Percentiles rank a stretch among this genome's conserved stretches.
phyloP scores from a whole-genome alignment of 31 red algal species.

The Odonthalia washingtoniensis region DNA sequence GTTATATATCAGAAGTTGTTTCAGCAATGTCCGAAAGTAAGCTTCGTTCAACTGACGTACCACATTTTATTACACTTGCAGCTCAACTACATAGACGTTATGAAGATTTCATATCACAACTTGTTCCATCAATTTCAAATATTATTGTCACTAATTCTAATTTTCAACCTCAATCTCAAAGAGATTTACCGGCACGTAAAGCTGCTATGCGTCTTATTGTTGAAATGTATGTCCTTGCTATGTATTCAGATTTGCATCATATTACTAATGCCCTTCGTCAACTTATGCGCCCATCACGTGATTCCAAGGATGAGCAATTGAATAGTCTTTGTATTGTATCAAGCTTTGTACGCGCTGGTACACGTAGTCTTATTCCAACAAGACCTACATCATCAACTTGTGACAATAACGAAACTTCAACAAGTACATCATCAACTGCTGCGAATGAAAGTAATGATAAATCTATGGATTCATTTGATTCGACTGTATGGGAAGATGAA shows the following conservation, averaged over 20 bases:
- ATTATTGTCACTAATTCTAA: slow-evolving; percentile 45
- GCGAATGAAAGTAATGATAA: not conserved
- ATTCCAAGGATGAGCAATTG: slow-evolving; percentile 56
- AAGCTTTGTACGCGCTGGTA: slow-evolving; percentile 57
- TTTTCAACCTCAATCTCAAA: too few species aligned
- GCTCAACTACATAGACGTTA: slow-evolving; percentile 75
- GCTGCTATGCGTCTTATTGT: slow-evolving; percentile 75
- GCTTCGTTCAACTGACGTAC: slow-evolving; percentile 69
- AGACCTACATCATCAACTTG: not conserved
- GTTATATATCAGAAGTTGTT: slow-evolving; percentile 92
- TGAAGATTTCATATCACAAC: slow-evolving; percentile 70
- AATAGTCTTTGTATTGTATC: slow-evolving; percentile 50
- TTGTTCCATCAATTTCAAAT: slow-evolving; percentile 49
- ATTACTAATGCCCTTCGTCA: slow-evolving; percentile 57
- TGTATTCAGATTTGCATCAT: slow-evolving; percentile 61
- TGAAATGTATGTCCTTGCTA: slow-evolving; percentile 72
- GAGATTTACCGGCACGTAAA: slow-evolving; percentile 65
- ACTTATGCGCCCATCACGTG: slow-evolving; percentile 55
- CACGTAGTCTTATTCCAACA: slow-evolving; percentile 47
- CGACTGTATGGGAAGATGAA: slow-evolving; percentile 43
- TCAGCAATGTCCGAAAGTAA: slow-evolving; percentile 83
- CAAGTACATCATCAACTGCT: not conserved
- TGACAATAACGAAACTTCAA: not conserved
- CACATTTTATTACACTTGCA: slow-evolving; percentile 55
- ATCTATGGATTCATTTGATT: not conserved